Percentiles rank a stretch among this genome's conserved stretches.
phyloP scores from a whole-genome alignment of 2,329 filamentous ascomycete species.

The Emergomyces orientalis region DNA sequence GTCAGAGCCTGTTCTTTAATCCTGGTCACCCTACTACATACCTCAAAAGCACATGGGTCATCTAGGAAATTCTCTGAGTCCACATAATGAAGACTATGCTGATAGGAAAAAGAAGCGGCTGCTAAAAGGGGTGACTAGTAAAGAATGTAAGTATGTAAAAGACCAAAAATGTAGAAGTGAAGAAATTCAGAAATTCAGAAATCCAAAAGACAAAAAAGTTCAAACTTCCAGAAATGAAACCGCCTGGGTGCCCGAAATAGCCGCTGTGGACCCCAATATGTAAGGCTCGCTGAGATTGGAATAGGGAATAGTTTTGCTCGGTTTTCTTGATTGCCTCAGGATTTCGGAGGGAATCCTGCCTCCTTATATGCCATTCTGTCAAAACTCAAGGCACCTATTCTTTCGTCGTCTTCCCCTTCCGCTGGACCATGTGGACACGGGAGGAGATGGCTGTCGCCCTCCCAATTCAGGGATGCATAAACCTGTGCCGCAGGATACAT shows the following conservation, averaged over 20 bases:
- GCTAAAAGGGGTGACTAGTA: background rate
- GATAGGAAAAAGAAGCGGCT: background rate
- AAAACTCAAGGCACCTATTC: background rate
- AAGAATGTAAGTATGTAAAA: slow-evolving; percentile 1
- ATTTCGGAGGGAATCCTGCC: background rate
- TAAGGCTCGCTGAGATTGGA: no score
- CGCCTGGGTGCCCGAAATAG: no score
- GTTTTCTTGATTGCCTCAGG: no score
- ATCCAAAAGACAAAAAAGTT: no score
- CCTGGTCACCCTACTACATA: background rate
- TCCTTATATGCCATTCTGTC: background rate
- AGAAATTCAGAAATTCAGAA: slow-evolving; percentile 1
- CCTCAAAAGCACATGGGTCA: background rate
- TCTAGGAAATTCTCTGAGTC: background rate
- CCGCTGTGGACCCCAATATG: no score
- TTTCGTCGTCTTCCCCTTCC: background rate
- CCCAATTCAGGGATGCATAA: background rate
- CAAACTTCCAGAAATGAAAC: no score
- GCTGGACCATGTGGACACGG: background rate
- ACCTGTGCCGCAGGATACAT: no score
- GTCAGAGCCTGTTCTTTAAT: no score
- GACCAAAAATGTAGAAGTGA: slow-evolving; percentile 1
- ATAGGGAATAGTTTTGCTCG: background rate
- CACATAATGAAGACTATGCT: background rate
- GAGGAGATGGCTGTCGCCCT: background rate